Conservation (phyloP, 192 early-diverging fungal genomes). For the Jimgerdemannia flammicorona region DNA sequence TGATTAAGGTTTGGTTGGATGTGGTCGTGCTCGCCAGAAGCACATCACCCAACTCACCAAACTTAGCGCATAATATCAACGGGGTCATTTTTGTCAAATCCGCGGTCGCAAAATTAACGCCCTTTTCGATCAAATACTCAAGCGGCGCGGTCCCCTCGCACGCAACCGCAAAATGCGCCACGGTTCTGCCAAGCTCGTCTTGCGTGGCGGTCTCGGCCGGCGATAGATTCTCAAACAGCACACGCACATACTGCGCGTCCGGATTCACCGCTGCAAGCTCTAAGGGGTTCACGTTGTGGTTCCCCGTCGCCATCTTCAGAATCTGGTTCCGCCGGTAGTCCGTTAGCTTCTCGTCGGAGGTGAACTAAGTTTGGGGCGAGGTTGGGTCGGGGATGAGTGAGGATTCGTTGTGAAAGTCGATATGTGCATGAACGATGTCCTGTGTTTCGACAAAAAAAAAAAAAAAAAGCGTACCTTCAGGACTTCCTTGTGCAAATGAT, state of each 20-base stretch:
- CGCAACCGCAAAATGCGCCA: slow-evolving; percentile 47
- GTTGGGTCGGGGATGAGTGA: neutral
- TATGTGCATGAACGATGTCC: too few species aligned
- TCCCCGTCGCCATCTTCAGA: slow-evolving; percentile 37
- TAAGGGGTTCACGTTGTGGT: slow-evolving; percentile 36
- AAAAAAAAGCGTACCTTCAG: slow-evolving; percentile 10
- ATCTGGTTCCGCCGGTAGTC: slow-evolving; percentile 17
- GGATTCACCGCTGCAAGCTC: slow-evolving; percentile 47
- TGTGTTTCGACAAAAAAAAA: slow-evolving; percentile 1
- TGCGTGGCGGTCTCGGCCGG: slow-evolving; percentile 24
- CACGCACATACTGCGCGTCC: slow-evolving; percentile 20
- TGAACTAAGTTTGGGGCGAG: slow-evolving; percentile 1
- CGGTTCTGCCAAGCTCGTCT: slow-evolving; percentile 38
- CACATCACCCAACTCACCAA: slow-evolving; percentile 8
- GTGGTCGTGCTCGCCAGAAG: slow-evolving; percentile 17
- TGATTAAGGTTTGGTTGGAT: slow-evolving; percentile 27
- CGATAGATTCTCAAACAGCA: slow-evolving; percentile 30
- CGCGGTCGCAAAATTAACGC: slow-evolving; percentile 19
- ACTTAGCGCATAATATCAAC: slow-evolving; percentile 44
- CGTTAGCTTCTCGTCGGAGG: slow-evolving; percentile 1
- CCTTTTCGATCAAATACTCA: slow-evolving; percentile 33
- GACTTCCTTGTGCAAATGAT: slow-evolving; percentile 19
- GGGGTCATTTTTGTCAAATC: slow-evolving; percentile 41
- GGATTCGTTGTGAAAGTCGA: too few species aligned
- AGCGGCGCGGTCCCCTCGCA: slow-evolving; percentile 37